phyloP scores from a whole-genome alignment of 169 alveolate genomes.

The Eimeria tenella region DNA sequence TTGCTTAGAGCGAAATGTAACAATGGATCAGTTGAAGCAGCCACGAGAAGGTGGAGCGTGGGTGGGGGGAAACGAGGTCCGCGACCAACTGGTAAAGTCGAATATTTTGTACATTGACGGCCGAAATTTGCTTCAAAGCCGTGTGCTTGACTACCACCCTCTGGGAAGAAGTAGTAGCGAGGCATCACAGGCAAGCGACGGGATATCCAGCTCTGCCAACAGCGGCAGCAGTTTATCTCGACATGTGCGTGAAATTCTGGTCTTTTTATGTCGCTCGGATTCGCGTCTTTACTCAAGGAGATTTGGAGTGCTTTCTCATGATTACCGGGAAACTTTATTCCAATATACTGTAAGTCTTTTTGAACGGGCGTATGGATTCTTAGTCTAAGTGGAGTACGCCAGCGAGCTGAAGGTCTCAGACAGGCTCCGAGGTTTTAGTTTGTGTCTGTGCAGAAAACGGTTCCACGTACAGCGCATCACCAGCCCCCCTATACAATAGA shows the following conservation, averaged over 20 bases:
- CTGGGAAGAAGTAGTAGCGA: not conserved
- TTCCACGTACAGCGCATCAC: not conserved
- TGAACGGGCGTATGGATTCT: not conserved
- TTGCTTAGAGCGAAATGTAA: not conserved
- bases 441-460: constrained; percentile 59
- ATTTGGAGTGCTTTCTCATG: constrained; percentile 52
- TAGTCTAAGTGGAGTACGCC: not conserved
- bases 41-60: not conserved
- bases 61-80: constrained; percentile 29
- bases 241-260: constrained; percentile 59
- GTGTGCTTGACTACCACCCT: constrained; percentile 56
- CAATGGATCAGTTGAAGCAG: not conserved
- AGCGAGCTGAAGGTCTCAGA: not conserved
- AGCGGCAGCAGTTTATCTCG: constrained; percentile 62
- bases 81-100: constrained; percentile 67
- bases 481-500: constrained; percentile 58
- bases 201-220: not conserved
- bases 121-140: constrained; percentile 62
- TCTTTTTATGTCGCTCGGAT: constrained; percentile 69
- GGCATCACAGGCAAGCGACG: not conserved
- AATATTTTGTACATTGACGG: constrained; percentile 75
- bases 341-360: constrained; percentile 39
- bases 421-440: not conserved
- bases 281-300: constrained; percentile 63
- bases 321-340: constrained; percentile 41